Conservation (phyloP, 2,329 filamentous ascomycete genomes). For the Tolypocladium guangdongense region DNA sequence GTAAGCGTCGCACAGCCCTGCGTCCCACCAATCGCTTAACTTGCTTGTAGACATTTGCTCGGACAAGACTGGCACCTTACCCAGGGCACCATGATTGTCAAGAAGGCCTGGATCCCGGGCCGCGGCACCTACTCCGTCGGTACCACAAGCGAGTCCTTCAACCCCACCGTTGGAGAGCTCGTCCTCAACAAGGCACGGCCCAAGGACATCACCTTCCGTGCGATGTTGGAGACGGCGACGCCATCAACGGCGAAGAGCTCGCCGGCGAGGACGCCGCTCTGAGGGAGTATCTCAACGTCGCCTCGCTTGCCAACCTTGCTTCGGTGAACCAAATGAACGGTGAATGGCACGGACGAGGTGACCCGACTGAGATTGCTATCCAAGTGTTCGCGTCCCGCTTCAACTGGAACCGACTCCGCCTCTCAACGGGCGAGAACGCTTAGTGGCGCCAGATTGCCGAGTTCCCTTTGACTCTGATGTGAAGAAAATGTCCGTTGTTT, state of each 20-base stretch:
- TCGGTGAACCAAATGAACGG: constrained; percentile 43
- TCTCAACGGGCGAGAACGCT: constrained; percentile 36
- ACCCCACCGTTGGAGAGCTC: constrained; percentile 41
- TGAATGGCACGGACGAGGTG: constrained; percentile 53
- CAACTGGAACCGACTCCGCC: constrained; percentile 44
- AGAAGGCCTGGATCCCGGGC: constrained; percentile 40
- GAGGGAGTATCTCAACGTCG: constrained; percentile 48
- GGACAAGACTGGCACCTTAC: constrained; percentile 48
- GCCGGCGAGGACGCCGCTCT: constrained; percentile 36
- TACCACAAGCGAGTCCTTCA: constrained; percentile 42
- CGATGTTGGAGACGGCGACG: constrained; percentile 15
- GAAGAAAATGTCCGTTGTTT: constrained; percentile 69
- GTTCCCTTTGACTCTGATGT: constrained; percentile 63
- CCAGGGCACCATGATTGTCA: constrained; percentile 42
- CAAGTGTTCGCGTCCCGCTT: constrained; percentile 65
- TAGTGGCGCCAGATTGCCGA: constrained; percentile 51
- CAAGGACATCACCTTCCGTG: constrained; percentile 21
- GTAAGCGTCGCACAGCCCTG: constrained; percentile 12
- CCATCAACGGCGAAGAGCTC: constrained; percentile 15
- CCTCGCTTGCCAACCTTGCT: constrained; percentile 55
- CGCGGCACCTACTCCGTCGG: constrained; percentile 35
- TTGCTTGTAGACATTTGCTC: constrained; percentile 36
- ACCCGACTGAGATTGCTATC: constrained; percentile 59
- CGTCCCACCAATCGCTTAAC: constrained; percentile 9
- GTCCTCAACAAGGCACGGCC: constrained; percentile 24